Conservation (phyloP, 495 filamentous ascomycete species). For the Xylaria telfairii region DNA sequence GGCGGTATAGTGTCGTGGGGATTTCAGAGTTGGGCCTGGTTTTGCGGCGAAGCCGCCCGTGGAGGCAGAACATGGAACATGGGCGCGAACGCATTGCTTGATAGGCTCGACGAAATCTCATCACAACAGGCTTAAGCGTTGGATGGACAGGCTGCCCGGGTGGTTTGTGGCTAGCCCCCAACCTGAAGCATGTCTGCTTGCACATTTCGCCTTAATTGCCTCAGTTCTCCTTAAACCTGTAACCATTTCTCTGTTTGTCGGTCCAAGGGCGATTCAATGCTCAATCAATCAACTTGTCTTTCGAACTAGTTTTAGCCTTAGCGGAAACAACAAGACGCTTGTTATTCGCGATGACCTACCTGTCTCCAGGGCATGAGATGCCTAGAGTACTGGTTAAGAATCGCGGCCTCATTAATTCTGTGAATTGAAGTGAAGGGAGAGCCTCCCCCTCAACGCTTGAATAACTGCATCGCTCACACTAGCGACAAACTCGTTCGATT, state of each 20-base stretch:
- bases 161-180: background rate
- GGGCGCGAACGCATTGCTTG: background rate
- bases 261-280: background rate
- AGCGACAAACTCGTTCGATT: slow-evolving; percentile 52
- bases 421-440: slow-evolving; percentile 46
- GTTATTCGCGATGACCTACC: background rate
- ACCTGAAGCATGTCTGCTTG: background rate
- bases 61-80: slow-evolving; percentile 15
- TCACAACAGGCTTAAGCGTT: background rate
- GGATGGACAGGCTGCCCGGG: too few relatives aligned
- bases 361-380: background rate
- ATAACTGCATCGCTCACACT: slow-evolving; percentile 50
- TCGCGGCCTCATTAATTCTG: background rate
- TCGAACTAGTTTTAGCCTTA: background rate
- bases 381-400: background rate
- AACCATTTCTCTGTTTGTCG: background rate
- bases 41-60: background rate
- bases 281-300: background rate
- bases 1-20: slow-evolving; percentile 8
- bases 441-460: slow-evolving; percentile 49
- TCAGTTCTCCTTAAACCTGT: background rate
- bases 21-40: background rate
- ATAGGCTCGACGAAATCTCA: slow-evolving; percentile 10
- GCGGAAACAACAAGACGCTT: background rate
- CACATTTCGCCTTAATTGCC: background rate